Evolutionary conservation across 2,329 filamentous ascomycete genomes (phyloP).

Genomic region (Herpotrichia juniperi): DNA sequence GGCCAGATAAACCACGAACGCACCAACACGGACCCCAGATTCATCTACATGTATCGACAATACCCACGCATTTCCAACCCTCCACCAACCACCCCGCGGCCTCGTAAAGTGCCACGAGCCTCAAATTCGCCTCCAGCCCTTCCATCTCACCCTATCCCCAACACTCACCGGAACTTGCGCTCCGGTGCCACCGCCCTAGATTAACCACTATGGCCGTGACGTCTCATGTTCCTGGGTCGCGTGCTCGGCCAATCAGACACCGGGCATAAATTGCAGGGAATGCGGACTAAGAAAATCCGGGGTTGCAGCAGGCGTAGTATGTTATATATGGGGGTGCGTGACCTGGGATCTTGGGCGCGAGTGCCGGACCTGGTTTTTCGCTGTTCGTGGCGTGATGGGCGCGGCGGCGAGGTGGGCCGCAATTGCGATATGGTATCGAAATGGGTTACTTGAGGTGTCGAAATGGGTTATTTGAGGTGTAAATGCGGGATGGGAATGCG

Average conservation of each 20-base stretch:
- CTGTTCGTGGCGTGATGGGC: too few species aligned
- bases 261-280: background rate
- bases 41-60: background rate
- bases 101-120: conserved; percentile 14
- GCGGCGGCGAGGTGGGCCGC: too few species aligned
- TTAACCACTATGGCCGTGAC: conserved; percentile 34
- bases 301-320: background rate
- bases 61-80: background rate
- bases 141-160: conserved; percentile 3
- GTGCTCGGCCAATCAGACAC: conserved; percentile 22
- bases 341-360: background rate
- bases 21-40: background rate
- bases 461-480: too few species aligned
- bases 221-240: conserved; percentile 20
- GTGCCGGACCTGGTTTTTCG: conserved; percentile 4
- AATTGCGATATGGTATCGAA: background rate
- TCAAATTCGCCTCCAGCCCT: conserved; percentile 3
- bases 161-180: conserved; percentile 15
- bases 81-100: conserved; percentile 23
- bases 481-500: too few species aligned
- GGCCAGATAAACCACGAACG: background rate
- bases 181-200: conserved; percentile 27
- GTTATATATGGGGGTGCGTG: conserved; percentile 4
- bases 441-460: too few species aligned
- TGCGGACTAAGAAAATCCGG: conserved; percentile 5